Conservation (phyloP, 768 basidiomycete species). For the Pulveroboletus frians region DNA sequence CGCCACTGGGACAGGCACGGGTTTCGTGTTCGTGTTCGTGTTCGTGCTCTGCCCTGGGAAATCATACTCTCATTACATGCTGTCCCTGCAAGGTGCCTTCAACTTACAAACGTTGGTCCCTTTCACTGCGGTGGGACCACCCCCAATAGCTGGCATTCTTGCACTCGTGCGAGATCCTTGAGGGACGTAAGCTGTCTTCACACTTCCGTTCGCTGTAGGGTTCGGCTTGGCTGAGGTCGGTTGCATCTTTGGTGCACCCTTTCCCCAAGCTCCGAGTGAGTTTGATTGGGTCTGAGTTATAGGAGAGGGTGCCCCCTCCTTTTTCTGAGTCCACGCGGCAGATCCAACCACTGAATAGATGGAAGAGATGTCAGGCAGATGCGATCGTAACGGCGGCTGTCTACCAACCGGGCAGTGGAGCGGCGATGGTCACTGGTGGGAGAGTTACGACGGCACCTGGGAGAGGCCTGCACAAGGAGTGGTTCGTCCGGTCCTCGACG, state of each 20-base stretch:
- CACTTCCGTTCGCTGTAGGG: constrained; percentile 21
- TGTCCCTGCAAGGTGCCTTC: background rate
- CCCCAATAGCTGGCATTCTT: constrained; percentile 25
- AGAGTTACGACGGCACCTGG: constrained; percentile 29
- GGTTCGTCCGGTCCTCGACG: constrained; percentile 34
- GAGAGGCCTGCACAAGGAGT: constrained; percentile 40
- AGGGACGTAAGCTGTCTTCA: constrained; percentile 5
- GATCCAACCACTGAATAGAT: constrained; percentile 27
- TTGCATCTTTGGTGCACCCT: constrained; percentile 13
- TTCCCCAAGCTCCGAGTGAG: constrained; percentile 14
- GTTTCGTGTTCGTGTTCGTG: constrained; percentile 1
- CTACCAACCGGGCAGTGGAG: constrained; percentile 31
- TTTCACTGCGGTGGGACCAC: constrained; percentile 25
- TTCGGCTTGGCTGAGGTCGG: constrained; percentile 2
- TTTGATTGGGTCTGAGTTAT: constrained; percentile 1
- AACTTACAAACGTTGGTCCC: constrained; percentile 27
- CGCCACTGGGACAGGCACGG: background rate
- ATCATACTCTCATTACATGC: background rate
- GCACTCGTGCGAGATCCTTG: constrained; percentile 1
- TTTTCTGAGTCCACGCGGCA: constrained; percentile 20
- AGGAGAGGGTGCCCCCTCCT: constrained; percentile 1
- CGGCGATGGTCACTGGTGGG: constrained; percentile 20
- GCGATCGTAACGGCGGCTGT: background rate
- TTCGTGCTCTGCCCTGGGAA: constrained; percentile 15
- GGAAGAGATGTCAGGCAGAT: constrained; percentile 5